Conservation (phyloP, 1,139 yeast genomes). For the Petasospora fabianii region DNA sequence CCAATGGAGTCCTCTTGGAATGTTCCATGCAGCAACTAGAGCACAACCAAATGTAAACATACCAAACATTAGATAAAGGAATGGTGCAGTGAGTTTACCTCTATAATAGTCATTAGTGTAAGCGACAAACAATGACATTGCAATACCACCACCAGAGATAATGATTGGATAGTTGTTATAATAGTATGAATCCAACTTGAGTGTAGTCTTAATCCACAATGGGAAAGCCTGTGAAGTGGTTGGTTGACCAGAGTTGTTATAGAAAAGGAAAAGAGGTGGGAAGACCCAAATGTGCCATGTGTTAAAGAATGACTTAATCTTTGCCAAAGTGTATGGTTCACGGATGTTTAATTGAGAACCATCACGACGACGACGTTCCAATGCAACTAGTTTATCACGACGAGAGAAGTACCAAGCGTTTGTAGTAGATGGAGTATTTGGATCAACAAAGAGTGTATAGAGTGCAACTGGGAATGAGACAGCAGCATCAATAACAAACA, state of each 20-base stretch:
- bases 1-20: conserved; percentile 22
- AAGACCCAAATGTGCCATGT: conserved; percentile 25
- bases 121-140: conserved; percentile 13
- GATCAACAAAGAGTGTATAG: conserved; percentile 25
- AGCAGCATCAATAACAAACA: conserved; percentile 51
- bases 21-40: conserved; percentile 16
- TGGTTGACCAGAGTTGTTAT: conserved; percentile 17
- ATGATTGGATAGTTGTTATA: conserved; percentile 21
- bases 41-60: conserved; percentile 13
- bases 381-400: conserved; percentile 16
- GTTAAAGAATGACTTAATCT: conserved; percentile 22
- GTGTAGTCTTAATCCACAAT: conserved; percentile 16
- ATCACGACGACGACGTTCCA: conserved; percentile 21
- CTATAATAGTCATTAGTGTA: conserved; percentile 15
- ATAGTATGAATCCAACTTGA: conserved; percentile 14
- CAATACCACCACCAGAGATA: conserved; percentile 21
- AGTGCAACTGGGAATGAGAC: conserved; percentile 46
- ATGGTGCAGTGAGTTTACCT: conserved; percentile 1
- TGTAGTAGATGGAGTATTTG: conserved; percentile 23
- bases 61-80: conserved; percentile 12
- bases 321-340: conserved; percentile 14
- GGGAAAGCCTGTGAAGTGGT: conserved; percentile 16
- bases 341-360: conserved; percentile 20
- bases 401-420: conserved; percentile 18
- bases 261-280: conserved; percentile 15